A percentile compares a stretch with the other conserved stretches of the same genome.
These are phyloP conservation scores for Trichoderma citrinoviride DNA, from an alignment of 2,329 filamentous ascomycete genomes.

Conservation along the genomic window DNA sequence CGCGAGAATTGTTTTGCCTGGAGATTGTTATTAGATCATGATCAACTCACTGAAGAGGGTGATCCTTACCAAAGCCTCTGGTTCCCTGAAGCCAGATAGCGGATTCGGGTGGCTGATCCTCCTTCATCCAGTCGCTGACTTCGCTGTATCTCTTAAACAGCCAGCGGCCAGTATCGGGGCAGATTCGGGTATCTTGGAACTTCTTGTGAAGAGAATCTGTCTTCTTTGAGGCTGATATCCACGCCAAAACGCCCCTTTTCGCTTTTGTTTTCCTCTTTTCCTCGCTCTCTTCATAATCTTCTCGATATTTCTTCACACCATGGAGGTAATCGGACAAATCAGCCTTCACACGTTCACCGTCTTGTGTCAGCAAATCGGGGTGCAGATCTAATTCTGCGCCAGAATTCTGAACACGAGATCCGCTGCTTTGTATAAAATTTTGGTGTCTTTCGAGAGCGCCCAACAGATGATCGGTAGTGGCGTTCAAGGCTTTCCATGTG, in stretches of 20 bases:
- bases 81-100: slow-evolving; percentile 6
- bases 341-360: neutral
- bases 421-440: neutral
- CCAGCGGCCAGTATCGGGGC: slow-evolving; percentile 3
- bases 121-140: slow-evolving; percentile 4
- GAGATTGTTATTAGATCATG: neutral
- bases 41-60: no score
- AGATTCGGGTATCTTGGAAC: neutral
- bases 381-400: neutral
- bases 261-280: neutral
- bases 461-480: neutral
- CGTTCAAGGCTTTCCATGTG: neutral
- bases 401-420: neutral
- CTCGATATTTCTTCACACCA: neutral
- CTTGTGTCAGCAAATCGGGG: neutral
- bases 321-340: neutral
- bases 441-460: neutral
- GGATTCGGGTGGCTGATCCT: neutral
- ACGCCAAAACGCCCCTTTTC: neutral
- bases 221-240: slow-evolving; percentile 10
- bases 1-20: neutral
- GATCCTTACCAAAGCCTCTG: neutral
- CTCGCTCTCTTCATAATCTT: neutral
- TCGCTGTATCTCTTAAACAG: neutral
- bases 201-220: neutral